A percentile compares a stretch with the other conserved stretches of the same genome.
Conservation (phyloP, 371 early-diverging fungal species). For the Syncephalastrum sp. region DNA sequence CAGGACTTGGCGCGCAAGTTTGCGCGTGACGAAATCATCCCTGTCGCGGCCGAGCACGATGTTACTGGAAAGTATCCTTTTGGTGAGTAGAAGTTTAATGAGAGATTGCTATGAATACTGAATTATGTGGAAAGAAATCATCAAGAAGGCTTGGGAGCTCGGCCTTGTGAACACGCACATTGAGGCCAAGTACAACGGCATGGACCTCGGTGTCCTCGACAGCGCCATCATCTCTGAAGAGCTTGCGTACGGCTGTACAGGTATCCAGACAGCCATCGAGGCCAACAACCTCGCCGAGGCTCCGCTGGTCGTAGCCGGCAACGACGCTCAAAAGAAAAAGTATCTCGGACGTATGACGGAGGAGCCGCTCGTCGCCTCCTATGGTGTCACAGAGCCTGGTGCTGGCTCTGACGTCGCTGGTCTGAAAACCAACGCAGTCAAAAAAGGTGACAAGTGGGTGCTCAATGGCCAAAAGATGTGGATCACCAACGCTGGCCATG, state of each 20-base stretch:
- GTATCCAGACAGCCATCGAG: constrained; percentile 96
- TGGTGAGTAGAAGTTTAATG: constrained; percentile 13
- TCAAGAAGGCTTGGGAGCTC: constrained; percentile 95
- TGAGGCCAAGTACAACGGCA: constrained; percentile 85
- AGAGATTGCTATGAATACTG: background rate
- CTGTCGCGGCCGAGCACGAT: constrained; percentile 94
- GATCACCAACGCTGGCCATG: constrained; percentile 97
- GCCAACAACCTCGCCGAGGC: constrained; percentile 96
- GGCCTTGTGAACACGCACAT: constrained; percentile 94
- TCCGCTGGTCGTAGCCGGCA: constrained; percentile 87
- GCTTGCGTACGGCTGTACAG: constrained; percentile 94
- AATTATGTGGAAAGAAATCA: constrained; percentile 60
- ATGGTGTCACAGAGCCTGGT: constrained; percentile 90
- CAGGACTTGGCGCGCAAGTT: constrained; percentile 95
- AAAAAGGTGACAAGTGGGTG: constrained; percentile 69
- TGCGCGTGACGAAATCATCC: constrained; percentile 87
- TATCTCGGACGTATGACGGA: constrained; percentile 95
- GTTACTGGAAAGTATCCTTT: constrained; percentile 89
- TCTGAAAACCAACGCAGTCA: constrained; percentile 64
- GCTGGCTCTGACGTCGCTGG: constrained; percentile 80
- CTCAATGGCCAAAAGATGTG: constrained; percentile 79
- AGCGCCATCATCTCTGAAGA: constrained; percentile 84
- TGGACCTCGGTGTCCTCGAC: constrained; percentile 81
- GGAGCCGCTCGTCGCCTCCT: constrained; percentile 89
- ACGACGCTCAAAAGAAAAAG: constrained; percentile 83